These are phyloP conservation scores for Lycium barbarum DNA, from an alignment of 257 asterid genomes.

Conservation along the genomic window DNA sequence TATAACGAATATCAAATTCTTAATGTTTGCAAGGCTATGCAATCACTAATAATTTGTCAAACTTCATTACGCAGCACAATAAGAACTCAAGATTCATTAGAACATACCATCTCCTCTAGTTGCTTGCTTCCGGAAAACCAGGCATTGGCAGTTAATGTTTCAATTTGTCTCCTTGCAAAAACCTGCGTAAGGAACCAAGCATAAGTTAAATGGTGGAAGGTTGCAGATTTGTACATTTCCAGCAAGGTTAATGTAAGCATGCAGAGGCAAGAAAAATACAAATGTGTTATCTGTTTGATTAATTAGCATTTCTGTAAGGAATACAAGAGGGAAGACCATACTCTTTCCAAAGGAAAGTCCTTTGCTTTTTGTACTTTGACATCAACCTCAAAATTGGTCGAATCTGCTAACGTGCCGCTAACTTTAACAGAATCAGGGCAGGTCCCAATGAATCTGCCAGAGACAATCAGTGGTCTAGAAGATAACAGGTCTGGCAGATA, in stretches of 20 bases:
- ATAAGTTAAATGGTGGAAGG: neutral
- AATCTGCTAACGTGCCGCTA: slow-evolving; percentile 68
- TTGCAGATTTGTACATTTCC: neutral
- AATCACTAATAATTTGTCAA: neutral
- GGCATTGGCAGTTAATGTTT: slow-evolving; percentile 64
- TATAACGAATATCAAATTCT: neutral
- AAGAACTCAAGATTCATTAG: slow-evolving; percentile 11
- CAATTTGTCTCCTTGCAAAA: slow-evolving; percentile 66
- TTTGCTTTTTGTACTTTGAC: slow-evolving; percentile 64
- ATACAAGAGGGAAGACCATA: slow-evolving; percentile 42
- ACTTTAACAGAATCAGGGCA: slow-evolving; percentile 64
- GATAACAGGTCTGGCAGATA: slow-evolving; percentile 69
- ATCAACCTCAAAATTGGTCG: slow-evolving; percentile 48
- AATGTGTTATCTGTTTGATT: neutral
- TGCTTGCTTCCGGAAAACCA: slow-evolving; percentile 79
- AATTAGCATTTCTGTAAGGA: neutral
- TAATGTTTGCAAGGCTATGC: neutral
- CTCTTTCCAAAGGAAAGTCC: slow-evolving; percentile 75
- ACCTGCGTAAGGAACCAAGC: slow-evolving; percentile 46
- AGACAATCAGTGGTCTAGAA: slow-evolving; percentile 68
- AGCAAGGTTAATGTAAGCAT: slow-evolving; percentile 20
- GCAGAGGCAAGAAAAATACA: neutral
- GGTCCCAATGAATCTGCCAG: slow-evolving; percentile 75
- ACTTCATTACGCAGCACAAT: neutral
- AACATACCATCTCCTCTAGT: slow-evolving; percentile 69